A percentile compares a stretch with the other conserved stretches of the same genome.
phyloP scores from a whole-genome alignment of 1,284 basidiomycete genomes.

The Marasmius fiardii region DNA sequence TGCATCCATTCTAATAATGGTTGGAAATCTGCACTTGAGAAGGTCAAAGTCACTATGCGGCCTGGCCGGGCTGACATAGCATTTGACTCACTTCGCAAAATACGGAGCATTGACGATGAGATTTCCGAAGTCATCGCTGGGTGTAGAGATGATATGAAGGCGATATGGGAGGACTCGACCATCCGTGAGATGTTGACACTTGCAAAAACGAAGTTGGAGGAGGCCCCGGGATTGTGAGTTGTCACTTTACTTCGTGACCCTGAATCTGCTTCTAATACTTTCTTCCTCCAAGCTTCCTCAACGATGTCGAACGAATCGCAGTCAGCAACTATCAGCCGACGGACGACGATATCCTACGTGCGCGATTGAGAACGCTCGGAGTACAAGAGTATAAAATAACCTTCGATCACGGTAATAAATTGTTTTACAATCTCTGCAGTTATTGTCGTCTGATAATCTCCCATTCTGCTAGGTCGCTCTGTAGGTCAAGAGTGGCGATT shows the following conservation, averaged over 20 bases:
- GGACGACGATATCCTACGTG: slow-evolving; percentile 70
- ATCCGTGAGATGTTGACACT: slow-evolving; percentile 53
- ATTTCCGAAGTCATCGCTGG: slow-evolving; percentile 53
- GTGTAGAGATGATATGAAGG: slow-evolving; percentile 61
- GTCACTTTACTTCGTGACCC: background rate
- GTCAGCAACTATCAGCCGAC: slow-evolving; percentile 56
- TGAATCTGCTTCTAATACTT: background rate
- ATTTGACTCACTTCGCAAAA: slow-evolving; percentile 19
- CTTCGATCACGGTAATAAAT: slow-evolving; percentile 55
- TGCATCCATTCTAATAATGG: slow-evolving; percentile 55
- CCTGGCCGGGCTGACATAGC: slow-evolving; percentile 12
- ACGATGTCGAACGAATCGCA: slow-evolving; percentile 64
- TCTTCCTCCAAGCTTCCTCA: slow-evolving; percentile 43
- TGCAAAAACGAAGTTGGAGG: slow-evolving; percentile 53
- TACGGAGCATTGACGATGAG: slow-evolving; percentile 48
- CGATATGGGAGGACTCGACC: slow-evolving; percentile 59
- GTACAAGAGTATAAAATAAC: slow-evolving; percentile 70
- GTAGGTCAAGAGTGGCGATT: slow-evolving; percentile 60
- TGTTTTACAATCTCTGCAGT: no score
- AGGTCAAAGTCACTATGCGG: slow-evolving; percentile 30
- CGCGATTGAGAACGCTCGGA: slow-evolving; percentile 66
- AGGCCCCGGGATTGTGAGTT: slow-evolving; percentile 68
- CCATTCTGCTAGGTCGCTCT: slow-evolving; percentile 33
- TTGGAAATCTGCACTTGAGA: slow-evolving; percentile 58
- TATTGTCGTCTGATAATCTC: background rate